Evolutionary conservation across 495 filamentous ascomycete species (phyloP).

Genomic region (Cercophora samala): DNA sequence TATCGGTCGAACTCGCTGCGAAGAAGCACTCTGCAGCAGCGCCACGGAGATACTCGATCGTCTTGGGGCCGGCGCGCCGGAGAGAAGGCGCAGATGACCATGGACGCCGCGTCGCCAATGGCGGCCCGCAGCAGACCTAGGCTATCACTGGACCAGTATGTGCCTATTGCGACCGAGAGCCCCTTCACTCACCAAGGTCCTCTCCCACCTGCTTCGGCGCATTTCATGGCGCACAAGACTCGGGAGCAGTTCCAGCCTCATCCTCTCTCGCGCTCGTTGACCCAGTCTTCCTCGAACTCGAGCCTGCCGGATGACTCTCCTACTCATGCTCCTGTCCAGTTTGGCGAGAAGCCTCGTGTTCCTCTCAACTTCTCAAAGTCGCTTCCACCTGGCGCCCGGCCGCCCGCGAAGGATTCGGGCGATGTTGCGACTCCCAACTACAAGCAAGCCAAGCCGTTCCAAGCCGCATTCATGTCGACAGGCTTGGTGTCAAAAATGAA

Average conservation of each 20-base stretch:
- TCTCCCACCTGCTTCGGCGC: conserved; percentile 55
- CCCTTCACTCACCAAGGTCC: conserved; percentile 55
- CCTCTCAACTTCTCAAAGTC: conserved; percentile 74
- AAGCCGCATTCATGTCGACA: conserved; percentile 88
- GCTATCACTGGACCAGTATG: conserved; percentile 72
- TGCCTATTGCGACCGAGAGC: conserved; percentile 55
- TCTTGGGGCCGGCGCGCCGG: conserved; percentile 53
- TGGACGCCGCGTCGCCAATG: conserved; percentile 49
- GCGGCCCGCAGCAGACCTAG: conserved; percentile 56
- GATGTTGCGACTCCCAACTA: conserved; percentile 81
- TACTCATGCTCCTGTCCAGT: conserved; percentile 59
- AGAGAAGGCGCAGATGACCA: conserved; percentile 41
- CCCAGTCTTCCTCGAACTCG: conserved; percentile 77
- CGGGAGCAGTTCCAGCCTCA: conserved; percentile 60
- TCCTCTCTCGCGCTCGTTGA: conserved; percentile 79
- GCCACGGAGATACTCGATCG: conserved; percentile 59
- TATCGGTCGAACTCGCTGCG: conserved; percentile 68
- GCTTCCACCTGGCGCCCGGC: conserved; percentile 60
- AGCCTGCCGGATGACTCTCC: conserved; percentile 74
- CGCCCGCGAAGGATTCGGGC: conserved; percentile 46
- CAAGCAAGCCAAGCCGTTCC: conserved; percentile 75
- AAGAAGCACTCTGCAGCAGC: conserved; percentile 83
- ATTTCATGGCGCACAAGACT: conserved; percentile 37
- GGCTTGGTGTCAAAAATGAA: conserved; percentile 86
- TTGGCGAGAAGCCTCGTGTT: conserved; percentile 42